Evolutionary conservation across 2,329 filamentous ascomycete species (phyloP).

Genomic region (Periconia digitata): DNA sequence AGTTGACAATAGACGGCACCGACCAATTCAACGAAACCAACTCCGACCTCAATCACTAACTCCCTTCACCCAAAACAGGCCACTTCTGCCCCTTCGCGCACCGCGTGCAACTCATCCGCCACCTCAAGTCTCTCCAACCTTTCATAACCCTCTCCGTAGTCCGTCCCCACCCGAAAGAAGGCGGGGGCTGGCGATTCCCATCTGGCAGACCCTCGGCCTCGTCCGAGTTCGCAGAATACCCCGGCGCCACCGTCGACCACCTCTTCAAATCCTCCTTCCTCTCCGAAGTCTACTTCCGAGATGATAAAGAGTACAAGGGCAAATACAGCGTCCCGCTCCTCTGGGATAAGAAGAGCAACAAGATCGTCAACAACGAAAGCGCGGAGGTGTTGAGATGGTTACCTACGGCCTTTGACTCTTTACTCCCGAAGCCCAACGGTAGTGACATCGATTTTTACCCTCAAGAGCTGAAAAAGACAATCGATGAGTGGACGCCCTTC

Average conservation of each 20-base stretch:
- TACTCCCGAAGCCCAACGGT: constrained; percentile 49
- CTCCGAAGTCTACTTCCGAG: constrained; percentile 64
- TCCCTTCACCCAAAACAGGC: constrained; percentile 39
- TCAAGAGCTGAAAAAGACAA: constrained; percentile 46
- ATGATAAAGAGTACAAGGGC: constrained; percentile 62
- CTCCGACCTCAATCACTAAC: background rate
- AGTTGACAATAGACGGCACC: background rate
- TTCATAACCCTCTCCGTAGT: constrained; percentile 61
- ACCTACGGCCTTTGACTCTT: constrained; percentile 56
- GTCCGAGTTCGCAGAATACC: constrained; percentile 59
- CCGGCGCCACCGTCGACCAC: constrained; percentile 61
- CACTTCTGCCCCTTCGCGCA: constrained; percentile 69
- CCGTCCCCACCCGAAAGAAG: constrained; percentile 67
- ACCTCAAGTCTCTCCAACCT: constrained; percentile 59
- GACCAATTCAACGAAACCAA: background rate
- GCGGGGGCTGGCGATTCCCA: constrained; percentile 64
- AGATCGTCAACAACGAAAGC: constrained; percentile 59
- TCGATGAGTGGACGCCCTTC: constrained; percentile 58
- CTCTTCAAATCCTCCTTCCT: constrained; percentile 61
- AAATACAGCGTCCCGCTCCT: constrained; percentile 63
- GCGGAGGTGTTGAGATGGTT: constrained; percentile 61
- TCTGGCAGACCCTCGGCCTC: too few species aligned
- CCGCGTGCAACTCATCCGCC: constrained; percentile 58
- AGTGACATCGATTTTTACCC: constrained; percentile 58
- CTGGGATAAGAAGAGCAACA: constrained; percentile 61